Evolutionary conservation across 768 basidiomycete species (phyloP), one percentile per base, ranked within the genome.

Genomic region (Piloderma croceum): DNA sequence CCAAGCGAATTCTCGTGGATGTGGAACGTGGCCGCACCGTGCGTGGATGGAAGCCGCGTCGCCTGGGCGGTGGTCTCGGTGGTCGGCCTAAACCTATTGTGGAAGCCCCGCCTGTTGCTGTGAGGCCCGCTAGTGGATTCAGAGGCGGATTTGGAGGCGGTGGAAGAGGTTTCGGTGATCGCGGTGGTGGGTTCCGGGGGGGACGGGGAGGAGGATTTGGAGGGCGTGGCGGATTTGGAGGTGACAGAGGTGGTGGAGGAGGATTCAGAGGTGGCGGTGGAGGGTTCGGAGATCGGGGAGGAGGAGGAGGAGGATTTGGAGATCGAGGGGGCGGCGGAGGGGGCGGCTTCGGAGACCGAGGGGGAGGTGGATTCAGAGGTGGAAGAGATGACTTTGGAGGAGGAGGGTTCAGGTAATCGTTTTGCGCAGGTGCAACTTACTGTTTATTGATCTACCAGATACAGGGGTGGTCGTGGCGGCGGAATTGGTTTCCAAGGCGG

Each of bases 11-110:
- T 49, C 73, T 98, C 24, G 94, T 99, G 38, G 96, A 99, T 58
- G 96, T 99, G 47, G 96, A 99, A 64, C 84, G 96, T 24, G 96
- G 96, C 15, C 80, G 96, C 36, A 99, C 96, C 9, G 96, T 99
- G 20, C 81, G 94, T 44, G 96, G 93, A 3, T 99, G 96, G 96
- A 97, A 96, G 59, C 96, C 96, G 2, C 83, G 91, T 36, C 81
- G 93, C 38, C 70, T 98, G 0, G 96, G 94, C 15, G 96, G 96
- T n/a, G 96, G 96, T 5, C 74, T 98, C n/a, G 96, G 96, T n/a
- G 96, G 96, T 20, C 76, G 94, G 44, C 91, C 93, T 15, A 98
- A 98, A 60, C 81, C 80, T 4, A 78, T 77, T 1, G 77, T 76
- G 41, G 61, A 69, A n/a, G 48, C 63, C 15, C 52, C 64, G 7